Percentiles rank a stretch among this genome's conserved stretches.
These are phyloP conservation scores for Candida arabinofermentans DNA, from an alignment of 805 yeast species.

Conservation along the genomic window DNA sequence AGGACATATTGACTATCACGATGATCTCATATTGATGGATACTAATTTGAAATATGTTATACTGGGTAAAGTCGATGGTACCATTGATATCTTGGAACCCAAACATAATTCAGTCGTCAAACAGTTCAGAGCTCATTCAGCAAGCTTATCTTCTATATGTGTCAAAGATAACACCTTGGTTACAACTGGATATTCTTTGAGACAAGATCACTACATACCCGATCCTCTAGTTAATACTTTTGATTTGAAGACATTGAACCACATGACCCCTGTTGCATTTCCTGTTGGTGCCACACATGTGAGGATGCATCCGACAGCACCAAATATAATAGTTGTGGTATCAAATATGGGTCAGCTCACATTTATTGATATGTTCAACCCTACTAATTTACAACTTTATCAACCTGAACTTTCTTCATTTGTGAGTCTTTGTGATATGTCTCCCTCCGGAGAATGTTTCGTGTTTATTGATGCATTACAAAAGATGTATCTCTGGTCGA, in stretches of 20 bases:
- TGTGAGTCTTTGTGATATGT: slow-evolving; percentile 49
- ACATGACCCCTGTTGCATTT: slow-evolving; percentile 77
- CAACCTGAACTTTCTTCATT: slow-evolving; percentile 56
- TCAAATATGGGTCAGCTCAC: slow-evolving; percentile 81
- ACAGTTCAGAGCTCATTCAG: slow-evolving; percentile 56
- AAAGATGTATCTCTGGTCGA: slow-evolving; percentile 65
- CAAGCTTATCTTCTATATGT: slow-evolving; percentile 60
- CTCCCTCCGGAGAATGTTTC: slow-evolving; percentile 73
- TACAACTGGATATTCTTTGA: slow-evolving; percentile 76
- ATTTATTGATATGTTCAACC: slow-evolving; percentile 78
- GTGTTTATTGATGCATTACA: slow-evolving; percentile 65
- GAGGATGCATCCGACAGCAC: slow-evolving; percentile 79
- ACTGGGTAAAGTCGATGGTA: slow-evolving; percentile 56
- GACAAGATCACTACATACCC: slow-evolving; percentile 51
- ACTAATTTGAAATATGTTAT: slow-evolving; percentile 51
- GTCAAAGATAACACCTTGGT: slow-evolving; percentile 62
- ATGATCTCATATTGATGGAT: slow-evolving; percentile 44
- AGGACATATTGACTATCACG: slow-evolving; percentile 37
- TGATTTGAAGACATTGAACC: slow-evolving; percentile 69
- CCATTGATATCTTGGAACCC: slow-evolving; percentile 63
- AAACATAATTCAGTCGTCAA: slow-evolving; percentile 42
- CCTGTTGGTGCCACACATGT: slow-evolving; percentile 88
- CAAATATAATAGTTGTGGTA: slow-evolving; percentile 70
- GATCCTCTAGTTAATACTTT: slow-evolving; percentile 84
- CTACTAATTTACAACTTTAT: slow-evolving; percentile 58